Conservation (phyloP, 352 stramenopile genomes). For the Thalassiosira ordinaria region DNA sequence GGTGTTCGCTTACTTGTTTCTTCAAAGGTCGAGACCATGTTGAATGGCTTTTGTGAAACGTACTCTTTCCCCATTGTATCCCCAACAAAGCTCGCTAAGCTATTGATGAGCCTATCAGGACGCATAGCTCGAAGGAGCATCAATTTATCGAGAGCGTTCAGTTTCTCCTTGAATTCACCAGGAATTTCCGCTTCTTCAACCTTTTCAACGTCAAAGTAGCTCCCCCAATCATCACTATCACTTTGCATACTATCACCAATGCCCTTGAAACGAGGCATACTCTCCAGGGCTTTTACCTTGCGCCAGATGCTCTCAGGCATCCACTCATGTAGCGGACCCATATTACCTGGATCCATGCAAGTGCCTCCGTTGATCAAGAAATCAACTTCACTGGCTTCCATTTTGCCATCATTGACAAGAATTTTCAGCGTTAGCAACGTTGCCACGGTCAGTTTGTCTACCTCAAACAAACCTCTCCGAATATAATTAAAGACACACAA, state of each 20-base stretch:
- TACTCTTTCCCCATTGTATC: slow-evolving; percentile 91
- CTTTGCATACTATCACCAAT: slow-evolving; percentile 95
- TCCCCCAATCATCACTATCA: slow-evolving; percentile 95
- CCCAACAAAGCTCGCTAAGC: slow-evolving; percentile 93
- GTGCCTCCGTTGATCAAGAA: slow-evolving; percentile 94
- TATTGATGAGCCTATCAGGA: slow-evolving; percentile 92
- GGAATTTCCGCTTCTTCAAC: slow-evolving; percentile 93
- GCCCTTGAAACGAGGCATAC: slow-evolving; percentile 91
- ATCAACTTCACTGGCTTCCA: slow-evolving; percentile 92
- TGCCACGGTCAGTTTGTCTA: slow-evolving; percentile 97
- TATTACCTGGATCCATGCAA: slow-evolving; percentile 83
- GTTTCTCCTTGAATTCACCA: slow-evolving; percentile 95
- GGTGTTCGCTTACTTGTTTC: slow-evolving; percentile 93
- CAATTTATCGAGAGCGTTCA: slow-evolving; percentile 92
- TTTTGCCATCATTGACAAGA: slow-evolving; percentile 91
- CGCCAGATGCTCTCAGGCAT: slow-evolving; percentile 92
- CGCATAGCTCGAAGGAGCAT: slow-evolving; percentile 92
- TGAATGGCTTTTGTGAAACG: slow-evolving; percentile 94
- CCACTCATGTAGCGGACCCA: slow-evolving; percentile 89
- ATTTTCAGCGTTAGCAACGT: slow-evolving; percentile 95
- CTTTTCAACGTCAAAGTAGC: slow-evolving; percentile 96
- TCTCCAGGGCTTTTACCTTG: slow-evolving; percentile 89
- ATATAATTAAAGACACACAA: slow-evolving; percentile 97
- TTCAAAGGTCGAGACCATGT: slow-evolving; percentile 92
- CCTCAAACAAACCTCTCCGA: slow-evolving; percentile 92